Base-by-base conservation (phyloP, 441 rosid species). In the Gossypium aridum region DNA sequence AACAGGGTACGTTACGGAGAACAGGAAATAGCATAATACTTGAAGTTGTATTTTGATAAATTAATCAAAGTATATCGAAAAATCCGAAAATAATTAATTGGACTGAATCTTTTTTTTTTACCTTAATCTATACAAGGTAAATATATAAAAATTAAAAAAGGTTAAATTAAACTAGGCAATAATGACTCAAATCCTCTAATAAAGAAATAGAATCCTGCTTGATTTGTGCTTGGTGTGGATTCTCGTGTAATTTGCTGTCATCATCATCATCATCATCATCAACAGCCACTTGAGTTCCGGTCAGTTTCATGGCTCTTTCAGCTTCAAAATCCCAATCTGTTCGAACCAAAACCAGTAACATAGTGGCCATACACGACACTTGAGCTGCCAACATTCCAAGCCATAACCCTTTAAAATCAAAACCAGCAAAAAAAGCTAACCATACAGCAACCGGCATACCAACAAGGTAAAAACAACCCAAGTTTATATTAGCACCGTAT, bases 261-360 rank as follows among this genome's bases (percentile, higher is more conserved):
- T 31, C 87, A 13, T 31, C 37, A 31, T 31, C 37, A 31, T 5
- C 37, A 31, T 31, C 37, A 31, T 31, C 37, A 31, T 31, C 87
- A 13, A 74, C 80, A 14, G 23, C 81, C 66, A 63, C 79, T 6
- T 7, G 79, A 16, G 63, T 72, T 69, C 87, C 87, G 23, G 96
- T 95, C 76, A 95, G 87, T 80, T 76, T 39, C 73, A 83, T 75
- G 2, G 98, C 96, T 78, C 92, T 87, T 59, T 69, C 72, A 0
- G 97, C 90, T 78, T 93, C 87, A 60, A 43, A 61, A 7, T 90
- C 92, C 98, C 99, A 95, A 76, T 95, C 90, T 0, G 98, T 95
- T 49, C 75, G 55, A 23, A 75, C 77, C 82, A 95, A 75, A 37
- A 91, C 95, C 51, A 88, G 57, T 78, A 93, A 70, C 99, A 93